phyloP scores from a whole-genome alignment of 139 green algal genomes.

The Yamagishiella unicocca region DNA sequence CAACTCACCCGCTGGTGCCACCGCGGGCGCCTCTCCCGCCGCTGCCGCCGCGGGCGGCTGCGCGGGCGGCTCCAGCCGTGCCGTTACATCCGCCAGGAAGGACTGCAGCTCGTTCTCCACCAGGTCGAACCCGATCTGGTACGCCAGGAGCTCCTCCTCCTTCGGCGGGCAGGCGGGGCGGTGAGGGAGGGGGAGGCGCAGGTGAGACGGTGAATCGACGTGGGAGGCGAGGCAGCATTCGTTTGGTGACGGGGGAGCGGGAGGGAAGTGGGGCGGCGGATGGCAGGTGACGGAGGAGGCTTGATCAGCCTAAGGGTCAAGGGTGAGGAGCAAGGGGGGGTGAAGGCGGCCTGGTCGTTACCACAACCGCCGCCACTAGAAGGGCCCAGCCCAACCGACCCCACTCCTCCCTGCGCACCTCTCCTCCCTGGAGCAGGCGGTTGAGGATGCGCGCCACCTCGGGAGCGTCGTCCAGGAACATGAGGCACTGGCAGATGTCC shows the following conservation, averaged over 20 bases:
- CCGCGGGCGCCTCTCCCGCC: not conserved
- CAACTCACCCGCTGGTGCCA: conserved; percentile 13
- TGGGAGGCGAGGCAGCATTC: too few relatives aligned
- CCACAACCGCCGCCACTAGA: too few relatives aligned
- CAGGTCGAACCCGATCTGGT: conserved; percentile 98
- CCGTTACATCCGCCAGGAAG: conserved; percentile 84
- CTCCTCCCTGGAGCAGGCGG: conserved; percentile 77
- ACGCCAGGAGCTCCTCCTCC: conserved; percentile 89
- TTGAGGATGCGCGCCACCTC: conserved; percentile 89
- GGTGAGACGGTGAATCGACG: too few relatives aligned
- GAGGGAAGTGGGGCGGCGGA: too few relatives aligned
- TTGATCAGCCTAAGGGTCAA: too few relatives aligned
- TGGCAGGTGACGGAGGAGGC: too few relatives aligned
- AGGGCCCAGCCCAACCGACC: too few relatives aligned
- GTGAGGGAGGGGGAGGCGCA: not conserved
- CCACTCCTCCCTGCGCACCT: conserved; percentile 56
- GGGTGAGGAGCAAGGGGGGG: too few relatives aligned
- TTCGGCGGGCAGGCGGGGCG: conserved; percentile 8
- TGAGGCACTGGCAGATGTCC: conserved; percentile 93
- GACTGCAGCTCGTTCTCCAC: conserved; percentile 96
- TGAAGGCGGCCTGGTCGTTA: too few relatives aligned
- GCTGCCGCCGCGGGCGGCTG: conserved; percentile 29
- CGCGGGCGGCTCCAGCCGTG: not conserved
- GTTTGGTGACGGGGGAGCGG: too few relatives aligned
- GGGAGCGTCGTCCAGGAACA: conserved; percentile 89